Evolutionary conservation across 176 grass and related monocot species (phyloP).

Genomic region (Thalia dealbata): DNA sequence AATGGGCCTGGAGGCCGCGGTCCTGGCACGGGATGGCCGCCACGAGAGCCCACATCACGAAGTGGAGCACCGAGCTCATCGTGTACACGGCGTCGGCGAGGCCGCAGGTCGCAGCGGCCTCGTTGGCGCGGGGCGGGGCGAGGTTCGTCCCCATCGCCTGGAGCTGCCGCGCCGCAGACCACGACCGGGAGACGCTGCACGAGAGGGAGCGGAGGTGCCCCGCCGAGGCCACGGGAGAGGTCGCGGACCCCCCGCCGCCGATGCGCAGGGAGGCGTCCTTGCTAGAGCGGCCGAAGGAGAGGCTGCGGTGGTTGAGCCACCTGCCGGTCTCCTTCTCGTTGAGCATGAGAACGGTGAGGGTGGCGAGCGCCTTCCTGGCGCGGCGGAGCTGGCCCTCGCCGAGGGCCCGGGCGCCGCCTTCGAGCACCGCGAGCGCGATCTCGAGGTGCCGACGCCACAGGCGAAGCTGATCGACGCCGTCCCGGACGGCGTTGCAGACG

Average conservation of each 20-base stretch:
- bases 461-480: conserved; percentile 76
- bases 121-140: conserved; percentile 35
- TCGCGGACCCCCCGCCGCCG: conserved; percentile 10
- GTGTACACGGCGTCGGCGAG: conserved; percentile 47
- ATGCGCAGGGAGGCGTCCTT: neutral
- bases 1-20: conserved; percentile 52
- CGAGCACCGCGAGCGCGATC: conserved; percentile 39
- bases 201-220: conserved; percentile 58
- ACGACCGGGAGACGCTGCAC: conserved; percentile 74
- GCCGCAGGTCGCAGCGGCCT: conserved; percentile 37
- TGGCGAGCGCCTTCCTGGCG: conserved; percentile 66
- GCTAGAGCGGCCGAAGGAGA: neutral
- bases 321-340: conserved; percentile 55
- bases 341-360: conserved; percentile 89
- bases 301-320: conserved; percentile 39
- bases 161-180: conserved; percentile 84
- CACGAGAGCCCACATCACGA: conserved; percentile 48
- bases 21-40: conserved; percentile 86
- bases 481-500: conserved; percentile 82
- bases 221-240: conserved; percentile 21
- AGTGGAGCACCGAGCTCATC: conserved; percentile 48
- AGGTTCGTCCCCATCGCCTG: conserved; percentile 66
- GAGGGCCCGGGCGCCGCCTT: neutral
- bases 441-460: conserved; percentile 60
- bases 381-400: conserved; percentile 71